Percentiles rank a stretch among this genome's conserved stretches.
phyloP scores from a whole-genome alignment of 225 moss, liverwort and hornwort species.

The Marchantia paleacea region DNA sequence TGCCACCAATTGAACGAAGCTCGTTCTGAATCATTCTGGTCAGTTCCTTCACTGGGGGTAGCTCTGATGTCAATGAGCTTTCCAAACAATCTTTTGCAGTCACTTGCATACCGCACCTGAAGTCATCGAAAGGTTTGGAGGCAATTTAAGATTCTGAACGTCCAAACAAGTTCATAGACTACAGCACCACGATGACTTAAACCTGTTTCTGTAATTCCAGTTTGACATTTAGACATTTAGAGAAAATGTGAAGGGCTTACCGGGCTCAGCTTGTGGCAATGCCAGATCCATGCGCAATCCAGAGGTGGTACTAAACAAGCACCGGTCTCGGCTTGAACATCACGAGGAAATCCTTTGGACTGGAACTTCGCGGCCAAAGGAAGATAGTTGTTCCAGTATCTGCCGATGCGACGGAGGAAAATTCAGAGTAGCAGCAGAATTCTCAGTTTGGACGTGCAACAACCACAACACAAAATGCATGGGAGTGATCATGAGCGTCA shows the following conservation, averaged over 20 bases:
- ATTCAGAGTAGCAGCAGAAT: too few relatives aligned
- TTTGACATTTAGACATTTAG: too few relatives aligned
- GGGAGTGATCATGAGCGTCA: too few relatives aligned
- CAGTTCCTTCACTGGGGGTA: neutral
- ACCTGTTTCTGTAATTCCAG: neutral
- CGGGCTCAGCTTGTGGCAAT: conserved; percentile 48
- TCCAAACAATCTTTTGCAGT: conserved; percentile 38
- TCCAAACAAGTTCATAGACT: too few relatives aligned
- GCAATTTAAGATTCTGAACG: neutral
- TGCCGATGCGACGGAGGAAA: too few relatives aligned
- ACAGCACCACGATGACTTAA: conserved; percentile 1
- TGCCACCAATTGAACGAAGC: conserved; percentile 4
- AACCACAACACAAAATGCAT: too few relatives aligned
- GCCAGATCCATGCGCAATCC: conserved; percentile 51
- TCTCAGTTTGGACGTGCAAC: too few relatives aligned
- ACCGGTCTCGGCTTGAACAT: neutral
- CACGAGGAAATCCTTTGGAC: too few relatives aligned
- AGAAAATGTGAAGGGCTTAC: conserved; percentile 15
- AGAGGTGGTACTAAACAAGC: conserved; percentile 28
- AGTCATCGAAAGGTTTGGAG: neutral
- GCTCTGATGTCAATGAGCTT: conserved; percentile 31
- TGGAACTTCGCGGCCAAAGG: too few relatives aligned
- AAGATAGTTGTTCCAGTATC: too few relatives aligned
- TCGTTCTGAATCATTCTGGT: neutral
- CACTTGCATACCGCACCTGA: conserved; percentile 45